Conservation (phyloP, 352 stramenopile species). For the Phytophthora ohioensis region DNA sequence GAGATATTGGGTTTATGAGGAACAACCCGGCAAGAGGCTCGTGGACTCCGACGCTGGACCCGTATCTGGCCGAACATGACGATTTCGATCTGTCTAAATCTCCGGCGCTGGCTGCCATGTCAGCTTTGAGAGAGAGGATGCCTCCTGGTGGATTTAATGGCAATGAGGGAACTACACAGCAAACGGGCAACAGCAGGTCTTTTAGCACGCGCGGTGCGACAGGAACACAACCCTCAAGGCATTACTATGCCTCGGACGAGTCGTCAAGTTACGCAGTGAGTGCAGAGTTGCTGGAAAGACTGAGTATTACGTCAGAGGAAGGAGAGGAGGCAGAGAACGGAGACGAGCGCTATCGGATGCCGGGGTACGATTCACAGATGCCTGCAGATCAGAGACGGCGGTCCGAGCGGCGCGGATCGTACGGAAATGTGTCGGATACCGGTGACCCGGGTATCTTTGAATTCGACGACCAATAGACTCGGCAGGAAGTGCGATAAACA, state of each 20-base stretch:
- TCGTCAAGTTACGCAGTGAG: slow-evolving; percentile 44
- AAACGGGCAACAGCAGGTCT: slow-evolving; percentile 37
- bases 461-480: slow-evolving; percentile 77
- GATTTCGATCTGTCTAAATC: slow-evolving; percentile 82
- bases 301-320: slow-evolving; percentile 47
- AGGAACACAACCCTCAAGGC: slow-evolving; percentile 33
- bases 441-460: slow-evolving; percentile 76
- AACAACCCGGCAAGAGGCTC: slow-evolving; percentile 46
- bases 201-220: slow-evolving; percentile 22
- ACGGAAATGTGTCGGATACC: slow-evolving; percentile 54
- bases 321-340: slow-evolving; percentile 34
- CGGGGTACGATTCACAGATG: slow-evolving; percentile 27
- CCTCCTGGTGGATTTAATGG: slow-evolving; percentile 14
- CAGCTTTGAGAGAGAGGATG: slow-evolving; percentile 56
- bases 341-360: slow-evolving; percentile 38
- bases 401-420: slow-evolving; percentile 61
- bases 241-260: slow-evolving; percentile 45
- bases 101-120: slow-evolving; percentile 73
- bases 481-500: slow-evolving; percentile 37
- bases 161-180: slow-evolving; percentile 19
- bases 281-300: slow-evolving; percentile 45
- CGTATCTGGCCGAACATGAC: slow-evolving; percentile 39
- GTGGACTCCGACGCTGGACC: slow-evolving; percentile 49
- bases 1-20: slow-evolving; percentile 68
- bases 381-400: slow-evolving; percentile 36